A percentile compares a stretch with the other conserved stretches of the same genome.
These are phyloP conservation scores for Rutstroemia sp. DNA, from an alignment of 2,329 filamentous ascomycete genomes.

Conservation along the genomic window DNA sequence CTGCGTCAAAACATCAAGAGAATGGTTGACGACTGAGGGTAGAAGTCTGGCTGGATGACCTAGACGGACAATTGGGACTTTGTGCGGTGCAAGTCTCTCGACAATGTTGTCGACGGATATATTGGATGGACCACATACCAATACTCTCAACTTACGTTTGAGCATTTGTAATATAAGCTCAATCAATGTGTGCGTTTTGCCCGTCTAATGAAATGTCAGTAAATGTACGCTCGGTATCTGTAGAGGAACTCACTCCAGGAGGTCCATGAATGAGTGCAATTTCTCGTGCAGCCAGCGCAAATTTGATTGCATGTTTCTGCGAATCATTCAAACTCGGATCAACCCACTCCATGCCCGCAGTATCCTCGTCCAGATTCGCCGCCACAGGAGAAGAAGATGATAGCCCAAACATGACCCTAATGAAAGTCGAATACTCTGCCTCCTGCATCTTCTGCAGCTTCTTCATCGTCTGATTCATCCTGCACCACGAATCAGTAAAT, in stretches of 20 bases:
- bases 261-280: constrained; percentile 90
- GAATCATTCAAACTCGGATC: constrained; percentile 56
- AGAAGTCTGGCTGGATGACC: constrained; percentile 89
- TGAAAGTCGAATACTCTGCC: constrained; percentile 50
- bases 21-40: constrained; percentile 81
- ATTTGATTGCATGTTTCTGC: constrained; percentile 65
- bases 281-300: constrained; percentile 74
- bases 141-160: constrained; percentile 61
- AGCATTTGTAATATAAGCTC: constrained; percentile 91
- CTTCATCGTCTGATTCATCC: constrained; percentile 58
- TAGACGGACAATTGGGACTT: constrained; percentile 78
- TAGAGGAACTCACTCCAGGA: constrained; percentile 54
- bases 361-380: constrained; percentile 35
- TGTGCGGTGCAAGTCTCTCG: constrained; percentile 77
- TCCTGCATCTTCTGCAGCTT: constrained; percentile 50
- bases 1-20: constrained; percentile 81
- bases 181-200: constrained; percentile 93
- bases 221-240: neutral
- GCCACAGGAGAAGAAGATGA: constrained; percentile 44
- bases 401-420: constrained; percentile 55
- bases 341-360: constrained; percentile 47
- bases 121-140: constrained; percentile 96
- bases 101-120: constrained; percentile 98
- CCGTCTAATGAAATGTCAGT: constrained; percentile 48
- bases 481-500: constrained; percentile 30